Evolutionary conservation across 75 land plant genomes (phyloP).

Genomic region (Chamaecyparis obtusa): DNA sequence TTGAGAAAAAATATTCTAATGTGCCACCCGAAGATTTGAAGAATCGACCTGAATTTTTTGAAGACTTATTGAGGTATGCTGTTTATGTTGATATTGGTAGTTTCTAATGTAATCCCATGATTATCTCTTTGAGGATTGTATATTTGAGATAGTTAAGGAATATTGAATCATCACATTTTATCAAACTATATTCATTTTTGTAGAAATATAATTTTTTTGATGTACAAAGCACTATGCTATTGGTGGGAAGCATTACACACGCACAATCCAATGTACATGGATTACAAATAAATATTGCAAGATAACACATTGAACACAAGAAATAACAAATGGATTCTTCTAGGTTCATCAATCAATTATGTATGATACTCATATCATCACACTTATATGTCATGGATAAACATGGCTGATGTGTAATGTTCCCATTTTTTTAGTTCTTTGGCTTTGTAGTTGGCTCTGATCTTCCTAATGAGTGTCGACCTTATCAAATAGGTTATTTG

Average conservation of each 20-base stretch:
- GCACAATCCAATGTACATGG: not conserved
- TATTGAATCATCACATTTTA: not conserved
- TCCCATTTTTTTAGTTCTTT: too few relatives aligned
- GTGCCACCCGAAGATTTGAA: slow-evolving; percentile 54
- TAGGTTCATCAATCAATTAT: not conserved
- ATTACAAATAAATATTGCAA: not conserved
- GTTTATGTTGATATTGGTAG: not conserved
- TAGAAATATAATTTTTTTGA: not conserved
- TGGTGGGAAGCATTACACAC: not conserved
- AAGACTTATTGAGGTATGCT: slow-evolving; percentile 77
- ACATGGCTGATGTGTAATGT: not conserved
- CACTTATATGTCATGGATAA: not conserved
- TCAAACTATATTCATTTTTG: not conserved
- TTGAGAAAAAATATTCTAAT: slow-evolving; percentile 71
- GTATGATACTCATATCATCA: not conserved
- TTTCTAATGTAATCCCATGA: not conserved
- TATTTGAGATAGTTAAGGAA: not conserved
- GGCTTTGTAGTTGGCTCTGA: too few relatives aligned
- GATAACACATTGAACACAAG: not conserved
- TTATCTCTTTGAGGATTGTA: not conserved
- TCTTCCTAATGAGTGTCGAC: too few relatives aligned
- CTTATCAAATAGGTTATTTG: too few relatives aligned
- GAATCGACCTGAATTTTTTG: slow-evolving; percentile 47
- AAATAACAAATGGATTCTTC: not conserved
- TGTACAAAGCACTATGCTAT: not conserved